Evolutionary conservation across 2,329 filamentous ascomycete species (phyloP).

Genomic region (Exophiala sideris): DNA sequence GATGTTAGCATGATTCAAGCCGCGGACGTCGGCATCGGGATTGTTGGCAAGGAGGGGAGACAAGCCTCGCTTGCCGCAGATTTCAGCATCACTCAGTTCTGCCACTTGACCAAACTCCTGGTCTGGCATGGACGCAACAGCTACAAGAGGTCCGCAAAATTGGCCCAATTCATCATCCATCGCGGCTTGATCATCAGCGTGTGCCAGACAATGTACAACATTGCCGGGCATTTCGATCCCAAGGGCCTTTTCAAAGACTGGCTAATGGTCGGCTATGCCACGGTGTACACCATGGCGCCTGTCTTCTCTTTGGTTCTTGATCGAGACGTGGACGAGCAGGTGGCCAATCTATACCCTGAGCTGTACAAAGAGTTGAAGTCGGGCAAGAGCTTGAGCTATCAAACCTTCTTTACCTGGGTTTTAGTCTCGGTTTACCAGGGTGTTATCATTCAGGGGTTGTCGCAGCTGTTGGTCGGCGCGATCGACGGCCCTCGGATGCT

Average conservation of each 20-base stretch:
- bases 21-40: constrained; percentile 94
- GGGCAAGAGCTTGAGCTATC: constrained; percentile 81
- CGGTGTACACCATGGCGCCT: constrained; percentile 88
- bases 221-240: constrained; percentile 86
- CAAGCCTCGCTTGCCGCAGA: constrained; percentile 94
- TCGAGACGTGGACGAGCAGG: constrained; percentile 87
- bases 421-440: constrained; percentile 94
- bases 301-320: constrained; percentile 93
- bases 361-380: constrained; percentile 96
- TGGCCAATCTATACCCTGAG: constrained; percentile 93
- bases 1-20: constrained; percentile 99
- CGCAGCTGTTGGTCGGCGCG: constrained; percentile 79
- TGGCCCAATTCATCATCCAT: constrained; percentile 97
- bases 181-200: constrained; percentile 92
- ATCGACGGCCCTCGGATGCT: constrained; percentile 69
- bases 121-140: constrained; percentile 98
- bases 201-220: constrained; percentile 96
- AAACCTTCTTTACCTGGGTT: constrained; percentile 96
- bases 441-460: constrained; percentile 89
- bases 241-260: constrained; percentile 95
- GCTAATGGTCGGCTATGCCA: constrained; percentile 95
- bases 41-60: constrained; percentile 94
- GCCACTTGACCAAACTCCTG: constrained; percentile 90
- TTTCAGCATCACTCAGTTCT: constrained; percentile 94
- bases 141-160: constrained; percentile 92